Evolutionary conservation across 176 grass and related monocot genomes (phyloP).

Genomic region (Microstegium vimineum): DNA sequence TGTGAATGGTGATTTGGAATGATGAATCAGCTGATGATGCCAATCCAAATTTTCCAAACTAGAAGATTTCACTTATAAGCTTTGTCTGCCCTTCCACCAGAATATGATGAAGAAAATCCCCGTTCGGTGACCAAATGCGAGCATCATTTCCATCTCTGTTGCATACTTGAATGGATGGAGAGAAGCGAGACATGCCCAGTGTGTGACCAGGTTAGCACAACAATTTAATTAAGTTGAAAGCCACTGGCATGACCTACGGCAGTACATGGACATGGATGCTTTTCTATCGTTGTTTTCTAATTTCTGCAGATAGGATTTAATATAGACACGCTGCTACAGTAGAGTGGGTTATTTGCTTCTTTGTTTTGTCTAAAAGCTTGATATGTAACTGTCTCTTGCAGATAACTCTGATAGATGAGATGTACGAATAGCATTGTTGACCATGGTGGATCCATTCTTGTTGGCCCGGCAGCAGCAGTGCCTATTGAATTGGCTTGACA

Average conservation of each 20-base stretch:
- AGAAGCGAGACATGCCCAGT: conserved; percentile 67
- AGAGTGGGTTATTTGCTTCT: no score
- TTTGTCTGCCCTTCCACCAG: conserved; percentile 35
- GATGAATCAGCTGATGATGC: not conserved
- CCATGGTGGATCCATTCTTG: not conserved
- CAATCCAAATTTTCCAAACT: not conserved
- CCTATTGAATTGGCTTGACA: conserved; percentile 3
- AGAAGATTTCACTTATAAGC: not conserved
- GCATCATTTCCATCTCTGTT: conserved; percentile 70
- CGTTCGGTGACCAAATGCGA: conserved; percentile 51
- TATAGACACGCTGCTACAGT: not conserved
- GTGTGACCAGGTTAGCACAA: conserved; percentile 56
- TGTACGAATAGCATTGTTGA: conserved; percentile 35
- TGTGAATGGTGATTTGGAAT: not conserved
- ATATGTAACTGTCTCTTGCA: conserved; percentile 20
- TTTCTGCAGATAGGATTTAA: not conserved
- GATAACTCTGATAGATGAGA: conserved; percentile 59
- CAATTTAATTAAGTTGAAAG: not conserved
- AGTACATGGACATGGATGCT: not conserved
- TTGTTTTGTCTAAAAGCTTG: not conserved
- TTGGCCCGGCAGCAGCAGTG: not conserved
- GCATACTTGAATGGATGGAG: conserved; percentile 86
- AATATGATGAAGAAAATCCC: conserved; percentile 74
- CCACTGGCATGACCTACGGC: not conserved
- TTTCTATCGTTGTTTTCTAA: not conserved